Percentiles rank a stretch among this genome's conserved stretches.
Evolutionary conservation across 1,284 basidiomycete genomes (phyloP).

Genomic region (Ceratobasidium sp.): DNA sequence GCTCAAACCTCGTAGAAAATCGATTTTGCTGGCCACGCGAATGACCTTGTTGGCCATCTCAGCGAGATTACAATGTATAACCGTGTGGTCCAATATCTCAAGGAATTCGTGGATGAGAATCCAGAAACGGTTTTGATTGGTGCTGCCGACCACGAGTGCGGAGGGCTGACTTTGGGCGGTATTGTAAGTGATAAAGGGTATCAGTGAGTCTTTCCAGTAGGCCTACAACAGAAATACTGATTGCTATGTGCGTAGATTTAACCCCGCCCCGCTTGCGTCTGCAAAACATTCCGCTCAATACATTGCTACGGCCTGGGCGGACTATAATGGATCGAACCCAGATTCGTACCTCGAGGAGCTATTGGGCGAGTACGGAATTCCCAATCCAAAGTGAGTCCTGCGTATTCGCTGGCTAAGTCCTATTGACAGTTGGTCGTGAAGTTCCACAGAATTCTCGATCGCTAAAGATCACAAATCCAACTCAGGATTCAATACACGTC

Average conservation of each 20-base stretch:
- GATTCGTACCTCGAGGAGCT: slow-evolving; percentile 34
- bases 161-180: slow-evolving; percentile 45
- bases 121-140: slow-evolving; percentile 45
- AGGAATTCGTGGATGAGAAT: slow-evolving; percentile 44
- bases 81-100: slow-evolving; percentile 46
- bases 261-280: slow-evolving; percentile 45
- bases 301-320: slow-evolving; percentile 41
- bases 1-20: slow-evolving; percentile 42
- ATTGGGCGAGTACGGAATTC: slow-evolving; percentile 42
- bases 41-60: slow-evolving; percentile 47
- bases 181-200: slow-evolving; percentile 13
- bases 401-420: background rate
- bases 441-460: slow-evolving; percentile 36
- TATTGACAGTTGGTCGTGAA: background rate
- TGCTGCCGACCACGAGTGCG: too few relatives aligned
- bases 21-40: slow-evolving; percentile 46
- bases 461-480: slow-evolving; percentile 36
- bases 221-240: too few relatives aligned
- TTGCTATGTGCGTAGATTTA: slow-evolving; percentile 21
- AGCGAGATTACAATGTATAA: slow-evolving; percentile 43
- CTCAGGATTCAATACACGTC: slow-evolving; percentile 24
- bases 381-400: slow-evolving; percentile 39
- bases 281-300: slow-evolving; percentile 46
- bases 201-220: slow-evolving; percentile 27
- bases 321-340: slow-evolving; percentile 42